Base-by-base conservation (phyloP, 2,329 filamentous ascomycete species). In the Phyllosticta citrichinensis region DNA sequence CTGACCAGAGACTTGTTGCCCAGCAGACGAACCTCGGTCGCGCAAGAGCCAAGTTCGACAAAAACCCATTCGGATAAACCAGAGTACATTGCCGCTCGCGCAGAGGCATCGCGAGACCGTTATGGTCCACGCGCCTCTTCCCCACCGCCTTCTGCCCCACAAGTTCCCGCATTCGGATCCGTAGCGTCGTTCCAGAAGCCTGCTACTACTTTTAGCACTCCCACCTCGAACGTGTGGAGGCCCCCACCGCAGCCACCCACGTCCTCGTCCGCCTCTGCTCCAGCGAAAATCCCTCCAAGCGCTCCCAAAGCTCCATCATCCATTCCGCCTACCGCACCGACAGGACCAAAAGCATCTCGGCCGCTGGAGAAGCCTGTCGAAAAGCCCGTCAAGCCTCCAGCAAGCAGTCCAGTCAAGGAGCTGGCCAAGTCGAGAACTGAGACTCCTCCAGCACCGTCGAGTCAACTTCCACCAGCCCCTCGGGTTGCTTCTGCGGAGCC, bases 81-180 rank as follows among this genome's bases (percentile, higher is more conserved):
- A 33, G 75, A 79, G 61, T 74, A 76, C 56, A 66, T 77, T 24
- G 75, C 76, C 19, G 75, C 75, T 57, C 75, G 79, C 51, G 74
- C 73, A 50, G 78, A 80, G 62, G 73, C 75, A 8, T 77, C 76
- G 1, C 70, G 73, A 63, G 77, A 79, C 64, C 72, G 76, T 51
- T 79, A 79, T 67, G 74, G 73, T 50, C 74, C 75, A 55, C 76
- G 77, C 59, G 71, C 75, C n/a, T 72, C 73, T 57, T 80, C 79
- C 19, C 80, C 81, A 11, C 80, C 81, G 47, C 80, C 79, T 27
- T 79, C 80, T 63, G 79, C 80, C 25, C 78, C 78, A 17, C 74
- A 77, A 58, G 80, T 83, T 14, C 81, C 81, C 25, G 80, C 81
- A n/a, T 83, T 83, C 69, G 78, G 78, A 27, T 78, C 76, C 60